Conservation (phyloP, 1,284 basidiomycete genomes). For the Athelia sp. region DNA sequence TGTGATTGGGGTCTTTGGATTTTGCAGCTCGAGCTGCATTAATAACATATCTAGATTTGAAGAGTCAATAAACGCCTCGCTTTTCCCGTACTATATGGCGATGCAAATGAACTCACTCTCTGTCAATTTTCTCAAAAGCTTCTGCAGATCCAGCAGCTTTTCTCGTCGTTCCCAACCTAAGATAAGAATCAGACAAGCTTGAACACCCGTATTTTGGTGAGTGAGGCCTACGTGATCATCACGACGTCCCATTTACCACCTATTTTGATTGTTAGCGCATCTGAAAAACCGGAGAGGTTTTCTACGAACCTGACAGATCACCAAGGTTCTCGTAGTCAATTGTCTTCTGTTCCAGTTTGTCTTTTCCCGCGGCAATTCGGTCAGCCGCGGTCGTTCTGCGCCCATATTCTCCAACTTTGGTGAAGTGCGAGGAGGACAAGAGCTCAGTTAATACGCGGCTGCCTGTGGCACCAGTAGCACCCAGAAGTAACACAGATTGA, state of each 20-base stretch:
- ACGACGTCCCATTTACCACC: conserved; percentile 67
- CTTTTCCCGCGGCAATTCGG: conserved; percentile 29
- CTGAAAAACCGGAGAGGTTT: conserved; percentile 13
- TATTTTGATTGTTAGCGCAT: too few relatives aligned
- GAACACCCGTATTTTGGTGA: background rate
- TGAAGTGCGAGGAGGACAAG: conserved; percentile 46
- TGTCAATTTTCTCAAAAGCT: conserved; percentile 71
- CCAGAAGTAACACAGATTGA: conserved; percentile 52
- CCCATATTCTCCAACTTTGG: conserved; percentile 61
- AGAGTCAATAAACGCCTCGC: background rate
- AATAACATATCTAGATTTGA: conserved; percentile 56
- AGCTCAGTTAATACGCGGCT: conserved; percentile 51
- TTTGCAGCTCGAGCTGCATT: conserved; percentile 64
- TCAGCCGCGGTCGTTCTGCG: conserved; percentile 45
- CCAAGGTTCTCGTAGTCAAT: conserved; percentile 65
- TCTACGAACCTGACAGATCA: too few relatives aligned
- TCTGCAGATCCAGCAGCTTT: conserved; percentile 57
- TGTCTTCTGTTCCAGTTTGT: conserved; percentile 53
- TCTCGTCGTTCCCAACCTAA: conserved; percentile 60
- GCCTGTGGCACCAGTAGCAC: conserved; percentile 62
- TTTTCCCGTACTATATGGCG: background rate
- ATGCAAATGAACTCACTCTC: conserved; percentile 49
- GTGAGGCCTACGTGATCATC: conserved; percentile 42
- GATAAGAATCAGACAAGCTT: conserved; percentile 6
- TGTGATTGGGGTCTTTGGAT: conserved; percentile 31